These are phyloP conservation scores for Daldinia eschscholtzii DNA, from an alignment of 2,329 filamentous ascomycete species.

Conservation along the genomic window DNA sequence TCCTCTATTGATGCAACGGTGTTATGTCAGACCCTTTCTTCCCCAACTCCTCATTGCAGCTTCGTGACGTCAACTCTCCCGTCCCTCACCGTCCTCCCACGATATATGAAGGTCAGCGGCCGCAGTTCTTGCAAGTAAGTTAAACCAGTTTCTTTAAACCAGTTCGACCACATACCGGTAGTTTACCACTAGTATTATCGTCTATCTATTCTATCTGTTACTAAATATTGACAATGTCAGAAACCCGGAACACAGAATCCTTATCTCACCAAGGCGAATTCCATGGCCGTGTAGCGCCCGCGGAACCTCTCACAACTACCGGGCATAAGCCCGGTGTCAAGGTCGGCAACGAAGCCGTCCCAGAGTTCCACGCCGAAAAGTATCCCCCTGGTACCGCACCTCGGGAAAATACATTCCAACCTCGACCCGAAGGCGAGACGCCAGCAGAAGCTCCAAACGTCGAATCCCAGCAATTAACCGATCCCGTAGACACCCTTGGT, in stretches of 20 bases:
- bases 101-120: conserved; percentile 24
- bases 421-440: conserved; percentile 54
- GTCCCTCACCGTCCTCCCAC: conserved; percentile 6
- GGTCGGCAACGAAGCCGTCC: conserved; percentile 68
- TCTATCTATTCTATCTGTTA: not conserved
- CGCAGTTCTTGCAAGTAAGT: not conserved
- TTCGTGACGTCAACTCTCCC: conserved; percentile 34
- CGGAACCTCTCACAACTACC: conserved; percentile 65
- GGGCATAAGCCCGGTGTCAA: conserved; percentile 73
- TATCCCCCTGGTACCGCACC: conserved; percentile 75
- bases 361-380: conserved; percentile 74
- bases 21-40: conserved; percentile 13
- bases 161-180: not conserved
- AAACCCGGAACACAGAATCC: conserved; percentile 62
- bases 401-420: conserved; percentile 55
- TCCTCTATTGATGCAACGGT: not conserved
- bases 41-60: conserved; percentile 13
- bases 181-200: not conserved
- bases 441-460: conserved; percentile 52
- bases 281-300: conserved; percentile 61
- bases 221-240: conserved; percentile 43
- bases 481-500: conserved; percentile 55
- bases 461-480: conserved; percentile 40
- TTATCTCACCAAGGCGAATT: conserved; percentile 69
- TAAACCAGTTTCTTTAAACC: not conserved